Evolutionary conservation across 2,329 filamentous ascomycete genomes (phyloP), one percentile per base, ranked within the genome.

Genomic region (Calonectria naviculata): DNA sequence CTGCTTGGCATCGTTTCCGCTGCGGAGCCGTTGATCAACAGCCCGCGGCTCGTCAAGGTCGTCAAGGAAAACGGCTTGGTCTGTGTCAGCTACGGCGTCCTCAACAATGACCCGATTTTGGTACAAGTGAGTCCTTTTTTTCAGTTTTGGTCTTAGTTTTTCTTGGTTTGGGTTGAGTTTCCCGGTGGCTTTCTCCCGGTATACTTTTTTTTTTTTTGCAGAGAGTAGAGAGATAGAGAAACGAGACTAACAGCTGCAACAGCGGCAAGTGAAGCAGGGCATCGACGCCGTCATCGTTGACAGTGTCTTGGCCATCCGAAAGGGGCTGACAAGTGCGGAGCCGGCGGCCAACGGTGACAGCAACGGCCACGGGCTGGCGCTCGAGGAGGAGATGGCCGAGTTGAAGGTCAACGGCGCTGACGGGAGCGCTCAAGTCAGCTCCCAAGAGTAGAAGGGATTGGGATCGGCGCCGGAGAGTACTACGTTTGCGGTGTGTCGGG

Each of bases 281-380:
- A 98, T 99, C 72, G 97, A 99, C 81, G 97, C 97, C 1, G 96
- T 99, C 65, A 99, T 99, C 80, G 97, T 98, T 17, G 97, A 99
- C 81, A 97, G 91, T 73, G 96, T 99, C 4, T 89, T 98, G 34
- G 94, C 94, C 46, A 98, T 99, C 76, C 92, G 96, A 56, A 95
- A 98, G 83, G 96, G 95, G 1, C 88, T 99, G 72, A 97, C 94
- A 5, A 82, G 72, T 54, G 76, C 74, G 24, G 80, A 81, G 21
- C 65, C 78, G 8, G 72, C 72, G 17, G 60, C 68, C 29, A 76
- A 75, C 42, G 69, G 68, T 34, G 64, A 58, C 52, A 34, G 68
- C 34, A 66, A 58, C 52, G 52, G 52, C 4, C 38, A 58, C 52
- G 52, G 52, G 34, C 29, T 15, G 31, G 13, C 67, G 26, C 36